Evolutionary conservation across 2,329 filamentous ascomycete genomes (phyloP).

Genomic region (Teratosphaeria zuluensis): DNA sequence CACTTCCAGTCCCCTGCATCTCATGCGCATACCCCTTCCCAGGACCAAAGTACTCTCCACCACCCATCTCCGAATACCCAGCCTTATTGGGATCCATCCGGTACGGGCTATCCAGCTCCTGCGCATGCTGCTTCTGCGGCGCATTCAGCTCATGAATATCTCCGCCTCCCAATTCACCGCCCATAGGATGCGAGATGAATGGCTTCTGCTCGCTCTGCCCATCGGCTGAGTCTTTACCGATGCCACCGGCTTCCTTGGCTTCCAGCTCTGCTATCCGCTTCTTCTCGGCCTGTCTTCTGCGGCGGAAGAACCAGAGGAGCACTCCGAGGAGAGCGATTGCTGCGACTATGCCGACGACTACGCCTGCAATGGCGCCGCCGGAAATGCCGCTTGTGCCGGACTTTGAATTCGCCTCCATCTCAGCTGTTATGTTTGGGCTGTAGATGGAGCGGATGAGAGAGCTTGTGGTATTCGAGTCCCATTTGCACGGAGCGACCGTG

Average conservation of each 20-base stretch:
- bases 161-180: conserved; percentile 24
- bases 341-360: conserved; percentile 23
- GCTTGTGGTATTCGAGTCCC: conserved; percentile 17
- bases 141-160: conserved; percentile 26
- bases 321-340: conserved; percentile 18
- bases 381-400: conserved; percentile 11
- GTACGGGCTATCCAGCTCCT: conserved; percentile 25
- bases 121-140: conserved; percentile 14
- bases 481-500: conserved; percentile 26
- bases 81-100: conserved; percentile 23
- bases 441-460: conserved; percentile 21
- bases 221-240: conserved; percentile 4
- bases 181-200: conserved; percentile 21
- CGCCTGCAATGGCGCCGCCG: conserved; percentile 25
- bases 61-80: conserved; percentile 24
- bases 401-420: neutral
- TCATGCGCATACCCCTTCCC: conserved; percentile 14
- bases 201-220: conserved; percentile 8
- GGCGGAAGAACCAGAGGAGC: conserved; percentile 19
- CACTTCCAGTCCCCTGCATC: conserved; percentile 12
- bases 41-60: conserved; percentile 12
- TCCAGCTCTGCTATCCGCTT: conserved; percentile 21
- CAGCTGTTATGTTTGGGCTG: conserved; percentile 13
- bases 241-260: conserved; percentile 16
- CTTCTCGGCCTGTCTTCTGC: conserved; percentile 17